Percentiles rank a stretch among this genome's conserved stretches.
phyloP scores from a whole-genome alignment of 768 basidiomycete genomes.

The Pulveroboletus ravenelii region DNA sequence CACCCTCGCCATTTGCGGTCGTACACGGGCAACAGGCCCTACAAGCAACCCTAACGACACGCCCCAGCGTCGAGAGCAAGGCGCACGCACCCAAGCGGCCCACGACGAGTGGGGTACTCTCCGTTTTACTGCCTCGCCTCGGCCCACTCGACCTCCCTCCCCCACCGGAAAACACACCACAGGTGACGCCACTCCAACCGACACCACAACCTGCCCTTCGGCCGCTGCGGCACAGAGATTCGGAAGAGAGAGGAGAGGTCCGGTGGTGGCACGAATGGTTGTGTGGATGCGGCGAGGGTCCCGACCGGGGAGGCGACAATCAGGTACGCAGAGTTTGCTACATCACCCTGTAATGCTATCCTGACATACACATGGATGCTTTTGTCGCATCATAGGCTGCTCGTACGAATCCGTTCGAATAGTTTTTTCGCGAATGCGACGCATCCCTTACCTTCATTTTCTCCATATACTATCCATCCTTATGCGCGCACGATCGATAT shows the following conservation, averaged over 20 bases:
- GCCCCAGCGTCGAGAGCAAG: background rate
- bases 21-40: constrained; percentile 21
- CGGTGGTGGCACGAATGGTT: constrained; percentile 88
- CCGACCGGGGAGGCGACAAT: constrained; percentile 64
- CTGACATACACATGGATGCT: background rate
- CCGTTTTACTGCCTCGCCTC: constrained; percentile 41
- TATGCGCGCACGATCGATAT: constrained; percentile 6
- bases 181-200: constrained; percentile 32
- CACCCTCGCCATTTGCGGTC: constrained; percentile 37
- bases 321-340: constrained; percentile 47
- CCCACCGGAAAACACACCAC: constrained; percentile 34
- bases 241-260: constrained; percentile 34
- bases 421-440: background rate
- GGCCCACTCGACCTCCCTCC: constrained; percentile 56
- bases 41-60: constrained; percentile 7
- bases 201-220: constrained; percentile 29
- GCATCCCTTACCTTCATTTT: constrained; percentile 2
- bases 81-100: background rate
- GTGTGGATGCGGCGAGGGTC: constrained; percentile 74
- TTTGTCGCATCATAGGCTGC: constrained; percentile 48
- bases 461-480: constrained; percentile 3
- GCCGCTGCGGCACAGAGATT: constrained; percentile 18
- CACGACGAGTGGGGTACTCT: constrained; percentile 6
- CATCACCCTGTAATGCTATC: background rate
- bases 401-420: constrained; percentile 63